These are phyloP conservation scores for Entonaema liquescens DNA, from an alignment of 495 filamentous ascomycete species.

Conservation along the genomic window DNA sequence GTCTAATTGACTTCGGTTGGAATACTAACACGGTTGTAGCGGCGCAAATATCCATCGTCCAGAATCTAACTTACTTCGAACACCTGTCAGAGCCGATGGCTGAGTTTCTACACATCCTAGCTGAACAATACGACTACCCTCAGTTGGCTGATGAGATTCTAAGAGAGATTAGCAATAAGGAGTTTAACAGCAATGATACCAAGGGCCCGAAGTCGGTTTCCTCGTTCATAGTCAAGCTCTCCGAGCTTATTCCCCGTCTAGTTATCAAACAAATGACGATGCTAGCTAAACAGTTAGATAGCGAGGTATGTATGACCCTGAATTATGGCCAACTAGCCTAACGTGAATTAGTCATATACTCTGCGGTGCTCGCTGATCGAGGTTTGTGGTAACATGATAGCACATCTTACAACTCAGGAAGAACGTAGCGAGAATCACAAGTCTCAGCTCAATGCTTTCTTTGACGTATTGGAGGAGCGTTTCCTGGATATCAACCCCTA, in stretches of 20 bases:
- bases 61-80: conserved; percentile 97
- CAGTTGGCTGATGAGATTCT: conserved; percentile 94
- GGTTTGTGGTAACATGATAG: conserved; percentile 97
- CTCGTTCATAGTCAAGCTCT: conserved; percentile 93
- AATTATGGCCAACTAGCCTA: conserved; percentile 13
- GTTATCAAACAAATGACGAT: conserved; percentile 98
- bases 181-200: conserved; percentile 95
- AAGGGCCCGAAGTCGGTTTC: conserved; percentile 98
- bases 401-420: conserved; percentile 88
- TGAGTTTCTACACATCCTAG: conserved; percentile 94
- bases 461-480: conserved; percentile 93
- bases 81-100: conserved; percentile 99
- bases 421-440: conserved; percentile 91
- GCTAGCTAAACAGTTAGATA: conserved; percentile 91
- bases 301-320: conserved; percentile 69
- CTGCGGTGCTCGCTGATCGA: conserved; percentile 94
- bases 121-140: conserved; percentile 97
- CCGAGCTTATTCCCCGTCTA: conserved; percentile 88
- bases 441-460: conserved; percentile 93
- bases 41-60: conserved; percentile 96
- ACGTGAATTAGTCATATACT: conserved; percentile 76
- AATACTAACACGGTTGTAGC: conserved; percentile 62
- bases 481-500: conserved; percentile 98
- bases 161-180: conserved; percentile 93
- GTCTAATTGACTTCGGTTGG: not conserved